Base-by-base conservation (phyloP, 179 eudicot species). In the Beta corolliflora region DNA sequence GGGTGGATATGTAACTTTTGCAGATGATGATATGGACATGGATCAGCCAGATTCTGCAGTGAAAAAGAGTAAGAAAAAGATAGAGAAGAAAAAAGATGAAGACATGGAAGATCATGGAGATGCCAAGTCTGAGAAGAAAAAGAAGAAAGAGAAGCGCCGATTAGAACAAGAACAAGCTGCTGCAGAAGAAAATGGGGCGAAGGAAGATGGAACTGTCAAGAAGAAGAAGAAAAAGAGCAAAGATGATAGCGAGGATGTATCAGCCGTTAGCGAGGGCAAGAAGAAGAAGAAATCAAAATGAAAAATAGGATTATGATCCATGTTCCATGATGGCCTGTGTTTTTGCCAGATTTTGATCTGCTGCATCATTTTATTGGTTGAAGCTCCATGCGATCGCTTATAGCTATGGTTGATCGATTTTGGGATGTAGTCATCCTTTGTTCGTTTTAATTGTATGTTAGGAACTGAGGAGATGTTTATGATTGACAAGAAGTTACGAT, bases 11-110 rank as follows among this genome's bases (percentile, higher is more conserved):
- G n/a, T 48, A 64, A 81, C n/a, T 8, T 36, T 50, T 3, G 46
- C 60, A 46, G 9, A 65, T 21, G 79, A 55, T 81, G 80, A 81
- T 31, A 67, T 76, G 76, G 80, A 81, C 70, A 84, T 85, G 52
- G 96, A 92, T 13, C 44, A 79, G 18, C 82, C 83, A 9, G 79
- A 83, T 4, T 54, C 81, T 36, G 77, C 89, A 6, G 74, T 67
- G 59, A 92, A 91, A 84, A 93, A 91, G 87, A 91, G 91, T 90
- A 91, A 90, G 93, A 90, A 89, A 80, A 88, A 90, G 65, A 83
- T 85, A 84, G 69, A 83, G 19, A 80, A 85, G 71, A 81, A 80
- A 81, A 76, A 73, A 44, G 71, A 54, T 23, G 80, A 74, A 66
- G 85, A 85, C 4, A 71, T 53, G 19, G 81, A 89, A 72, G 89